Evolutionary conservation across 371 early-diverging fungal species (phyloP).

Genomic region (Lichtheimia ramosa): DNA sequence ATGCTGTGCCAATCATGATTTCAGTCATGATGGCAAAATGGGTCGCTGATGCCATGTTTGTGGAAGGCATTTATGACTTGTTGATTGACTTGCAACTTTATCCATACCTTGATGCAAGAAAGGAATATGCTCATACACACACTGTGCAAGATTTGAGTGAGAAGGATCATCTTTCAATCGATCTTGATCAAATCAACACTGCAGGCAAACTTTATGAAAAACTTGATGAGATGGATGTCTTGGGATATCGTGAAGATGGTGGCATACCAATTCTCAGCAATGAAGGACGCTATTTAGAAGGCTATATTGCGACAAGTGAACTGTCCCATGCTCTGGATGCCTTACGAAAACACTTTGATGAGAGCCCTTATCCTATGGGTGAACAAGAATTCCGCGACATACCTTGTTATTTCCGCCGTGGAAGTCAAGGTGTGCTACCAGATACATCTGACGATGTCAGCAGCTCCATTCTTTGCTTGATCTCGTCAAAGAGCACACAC

Average conservation of each 20-base stretch:
- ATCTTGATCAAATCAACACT: conserved; percentile 59
- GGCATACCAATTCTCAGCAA: conserved; percentile 86
- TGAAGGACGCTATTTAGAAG: conserved; percentile 62
- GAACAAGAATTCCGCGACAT: conserved; percentile 31
- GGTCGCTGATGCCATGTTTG: conserved; percentile 80
- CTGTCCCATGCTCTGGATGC: conserved; percentile 72
- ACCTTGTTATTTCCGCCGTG: conserved; percentile 30
- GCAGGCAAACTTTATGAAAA: conserved; percentile 59
- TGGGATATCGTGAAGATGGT: conserved; percentile 70
- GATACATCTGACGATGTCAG: not conserved
- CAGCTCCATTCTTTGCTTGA: conserved; percentile 1
- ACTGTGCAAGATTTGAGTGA: conserved; percentile 46
- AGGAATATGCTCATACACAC: conserved; percentile 69
- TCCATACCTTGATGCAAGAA: conserved; percentile 86
- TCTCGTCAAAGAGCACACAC: not conserved
- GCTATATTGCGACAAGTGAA: conserved; percentile 85
- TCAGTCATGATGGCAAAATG: conserved; percentile 85
- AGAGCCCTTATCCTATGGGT: conserved; percentile 27
- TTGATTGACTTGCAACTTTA: conserved; percentile 77
- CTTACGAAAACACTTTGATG: conserved; percentile 29
- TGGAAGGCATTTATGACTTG: conserved; percentile 84
- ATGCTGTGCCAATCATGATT: conserved; percentile 84
- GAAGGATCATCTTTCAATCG: conserved; percentile 53
- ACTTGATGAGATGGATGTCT: conserved; percentile 48
- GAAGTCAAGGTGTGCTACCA: not conserved